These are phyloP conservation scores for California macrophylla DNA, from an alignment of 441 rosid genomes.

Conservation along the genomic window DNA sequence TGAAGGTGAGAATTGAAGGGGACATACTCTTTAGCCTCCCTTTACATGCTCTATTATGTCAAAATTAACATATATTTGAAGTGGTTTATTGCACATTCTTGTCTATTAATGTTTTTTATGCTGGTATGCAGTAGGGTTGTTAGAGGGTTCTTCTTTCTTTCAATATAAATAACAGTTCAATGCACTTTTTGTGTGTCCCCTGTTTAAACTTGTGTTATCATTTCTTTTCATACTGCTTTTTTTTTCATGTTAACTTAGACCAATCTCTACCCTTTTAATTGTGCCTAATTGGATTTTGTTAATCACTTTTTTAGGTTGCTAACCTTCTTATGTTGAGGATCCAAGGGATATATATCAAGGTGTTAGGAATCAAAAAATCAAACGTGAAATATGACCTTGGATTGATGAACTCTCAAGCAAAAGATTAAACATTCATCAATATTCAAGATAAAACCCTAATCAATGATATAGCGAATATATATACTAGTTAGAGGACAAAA, in stretches of 20 bases:
- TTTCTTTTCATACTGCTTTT: not conserved
- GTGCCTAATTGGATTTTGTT: not conserved
- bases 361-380: too few relatives aligned
- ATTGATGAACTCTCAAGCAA: too few relatives aligned
- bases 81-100: not conserved
- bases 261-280: not conserved
- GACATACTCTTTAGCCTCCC: not conserved
- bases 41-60: not conserved
- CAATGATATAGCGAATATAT: too few relatives aligned
- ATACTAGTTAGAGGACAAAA: too few relatives aligned
- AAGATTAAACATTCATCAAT: too few relatives aligned
- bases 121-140: not conserved
- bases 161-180: not conserved
- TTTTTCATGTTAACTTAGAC: not conserved
- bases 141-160: not conserved
- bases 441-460: too few relatives aligned
- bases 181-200: not conserved
- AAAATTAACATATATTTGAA: not conserved
- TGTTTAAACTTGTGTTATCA: not conserved
- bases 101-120: not conserved
- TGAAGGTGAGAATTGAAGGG: constrained; percentile 42
- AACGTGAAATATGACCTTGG: too few relatives aligned
- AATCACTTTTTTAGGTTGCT: not conserved
- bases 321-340: not conserved
- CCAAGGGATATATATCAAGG: too few relatives aligned